phyloP scores from a whole-genome alignment of 805 yeast genomes.

The Starmerella asiatica region DNA sequence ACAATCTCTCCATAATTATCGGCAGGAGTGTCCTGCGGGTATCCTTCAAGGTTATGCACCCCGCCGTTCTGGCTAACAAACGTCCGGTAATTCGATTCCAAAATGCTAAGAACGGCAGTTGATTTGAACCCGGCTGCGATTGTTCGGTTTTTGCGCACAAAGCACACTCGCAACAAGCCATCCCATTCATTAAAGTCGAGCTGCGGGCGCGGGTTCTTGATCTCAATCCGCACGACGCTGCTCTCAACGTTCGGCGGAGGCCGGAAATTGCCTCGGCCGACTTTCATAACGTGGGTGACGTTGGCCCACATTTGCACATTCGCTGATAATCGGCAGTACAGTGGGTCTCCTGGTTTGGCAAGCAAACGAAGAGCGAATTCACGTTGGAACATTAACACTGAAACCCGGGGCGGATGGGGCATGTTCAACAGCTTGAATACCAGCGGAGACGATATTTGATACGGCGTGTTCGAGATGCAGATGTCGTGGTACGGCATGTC shows the following conservation, averaged over 20 bases:
- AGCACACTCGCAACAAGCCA: slow-evolving; percentile 79
- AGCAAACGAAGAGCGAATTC: slow-evolving; percentile 87
- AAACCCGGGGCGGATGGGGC: slow-evolving; percentile 88
- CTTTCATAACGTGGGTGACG: slow-evolving; percentile 96
- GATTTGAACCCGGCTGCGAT: slow-evolving; percentile 87
- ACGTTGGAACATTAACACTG: slow-evolving; percentile 93
- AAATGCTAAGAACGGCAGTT: slow-evolving; percentile 57
- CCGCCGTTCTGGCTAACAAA: slow-evolving; percentile 44
- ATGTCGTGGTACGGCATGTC: slow-evolving; percentile 91
- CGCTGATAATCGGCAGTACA: slow-evolving; percentile 86
- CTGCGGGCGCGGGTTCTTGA: slow-evolving; percentile 86
- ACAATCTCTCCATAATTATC: slow-evolving; percentile 35
- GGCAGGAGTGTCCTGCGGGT: slow-evolving; percentile 31
- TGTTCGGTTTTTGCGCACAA: slow-evolving; percentile 86
- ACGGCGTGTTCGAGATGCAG: slow-evolving; percentile 94
- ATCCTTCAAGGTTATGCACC: slow-evolving; percentile 27
- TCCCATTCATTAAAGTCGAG: slow-evolving; percentile 95
- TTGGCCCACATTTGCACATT: slow-evolving; percentile 99
- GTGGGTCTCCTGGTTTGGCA: slow-evolving; percentile 91
- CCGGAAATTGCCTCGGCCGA: slow-evolving; percentile 87
- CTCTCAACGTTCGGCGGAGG: slow-evolving; percentile 99
- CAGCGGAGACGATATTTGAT: slow-evolving; percentile 91
- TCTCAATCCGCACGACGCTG: slow-evolving; percentile 84
- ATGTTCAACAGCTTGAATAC: slow-evolving; percentile 83
- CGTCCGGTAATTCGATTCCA: slow-evolving; percentile 79